These are phyloP conservation scores for Penicillium flavigenum DNA, from an alignment of 495 filamentous ascomycete genomes.

Conservation along the genomic window DNA sequence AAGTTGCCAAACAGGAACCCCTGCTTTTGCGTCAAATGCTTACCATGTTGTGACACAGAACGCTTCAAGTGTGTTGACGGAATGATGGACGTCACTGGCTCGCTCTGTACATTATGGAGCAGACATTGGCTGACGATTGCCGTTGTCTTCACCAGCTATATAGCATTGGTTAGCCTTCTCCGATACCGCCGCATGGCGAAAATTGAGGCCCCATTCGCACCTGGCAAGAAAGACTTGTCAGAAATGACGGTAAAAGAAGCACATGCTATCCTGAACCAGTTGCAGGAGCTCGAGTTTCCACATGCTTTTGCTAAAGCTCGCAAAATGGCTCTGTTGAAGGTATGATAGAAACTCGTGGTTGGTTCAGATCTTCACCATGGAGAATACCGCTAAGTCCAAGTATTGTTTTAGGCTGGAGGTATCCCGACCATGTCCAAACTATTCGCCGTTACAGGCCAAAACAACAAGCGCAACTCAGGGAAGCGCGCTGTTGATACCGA, in stretches of 20 bases:
- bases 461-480: constrained; percentile 28
- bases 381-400: not conserved
- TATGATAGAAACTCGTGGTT: constrained; percentile 4
- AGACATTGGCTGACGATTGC: not conserved
- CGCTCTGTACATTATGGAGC: not conserved
- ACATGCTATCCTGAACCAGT: constrained; percentile 25
- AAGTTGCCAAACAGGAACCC: not conserved
- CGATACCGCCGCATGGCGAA: constrained; percentile 20
- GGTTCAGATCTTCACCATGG: not conserved
- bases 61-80: not conserved
- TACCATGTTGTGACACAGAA: not conserved
- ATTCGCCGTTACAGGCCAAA: constrained; percentile 35
- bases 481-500: constrained; percentile 37
- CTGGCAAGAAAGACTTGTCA: constrained; percentile 24
- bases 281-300: constrained; percentile 37
- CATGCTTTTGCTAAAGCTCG: constrained; percentile 26
- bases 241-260: constrained; percentile 37
- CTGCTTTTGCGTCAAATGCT: not conserved
- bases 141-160: constrained; percentile 2
- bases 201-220: constrained; percentile 17
- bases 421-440: constrained; percentile 41
- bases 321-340: constrained; percentile 34
- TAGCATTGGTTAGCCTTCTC: constrained; percentile 13
- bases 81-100: not conserved
- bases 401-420: constrained; percentile 28